Percentiles rank a stretch among this genome's conserved stretches.
Evolutionary conservation across 805 yeast genomes (phyloP).

Genomic region (Tetrapisispora pingtungensis): DNA sequence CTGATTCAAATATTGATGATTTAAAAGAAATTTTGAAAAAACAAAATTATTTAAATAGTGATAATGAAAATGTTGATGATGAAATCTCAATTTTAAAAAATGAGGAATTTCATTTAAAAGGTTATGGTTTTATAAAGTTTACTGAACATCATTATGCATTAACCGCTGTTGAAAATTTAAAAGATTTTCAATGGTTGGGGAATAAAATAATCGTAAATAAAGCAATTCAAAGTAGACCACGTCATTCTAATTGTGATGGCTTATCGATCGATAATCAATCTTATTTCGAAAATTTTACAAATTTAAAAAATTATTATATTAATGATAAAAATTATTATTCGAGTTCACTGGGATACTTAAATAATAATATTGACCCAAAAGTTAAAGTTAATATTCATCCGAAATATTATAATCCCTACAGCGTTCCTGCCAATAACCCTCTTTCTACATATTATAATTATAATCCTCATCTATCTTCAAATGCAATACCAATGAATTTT

Average conservation of each 20-base stretch:
- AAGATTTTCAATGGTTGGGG: constrained; percentile 32
- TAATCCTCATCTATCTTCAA: neutral
- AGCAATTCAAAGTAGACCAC: constrained; percentile 29
- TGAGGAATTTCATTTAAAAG: constrained; percentile 23
- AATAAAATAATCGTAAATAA: constrained; percentile 28
- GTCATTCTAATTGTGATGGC: neutral
- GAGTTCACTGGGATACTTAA: no score
- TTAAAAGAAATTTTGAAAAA: neutral
- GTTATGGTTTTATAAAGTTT: constrained; percentile 48
- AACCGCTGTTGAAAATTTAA: constrained; percentile 39
- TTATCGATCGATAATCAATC: no score
- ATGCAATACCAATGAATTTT: neutral
- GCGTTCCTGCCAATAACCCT: neutral
- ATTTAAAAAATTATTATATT: neutral
- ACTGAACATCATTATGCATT: constrained; percentile 39
- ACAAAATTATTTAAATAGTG: neutral
- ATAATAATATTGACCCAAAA: neutral
- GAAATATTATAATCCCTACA: neutral
- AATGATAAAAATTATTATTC: neutral
- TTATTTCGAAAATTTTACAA: neutral
- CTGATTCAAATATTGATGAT: constrained; percentile 9
- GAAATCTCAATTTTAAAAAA: no score
- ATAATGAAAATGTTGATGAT: constrained; percentile 1
- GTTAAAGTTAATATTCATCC: neutral
- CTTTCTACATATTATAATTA: neutral